Evolutionary conservation across 192 early-diverging fungal genomes (phyloP).

Genomic region (Geosiphon pyriformis): DNA sequence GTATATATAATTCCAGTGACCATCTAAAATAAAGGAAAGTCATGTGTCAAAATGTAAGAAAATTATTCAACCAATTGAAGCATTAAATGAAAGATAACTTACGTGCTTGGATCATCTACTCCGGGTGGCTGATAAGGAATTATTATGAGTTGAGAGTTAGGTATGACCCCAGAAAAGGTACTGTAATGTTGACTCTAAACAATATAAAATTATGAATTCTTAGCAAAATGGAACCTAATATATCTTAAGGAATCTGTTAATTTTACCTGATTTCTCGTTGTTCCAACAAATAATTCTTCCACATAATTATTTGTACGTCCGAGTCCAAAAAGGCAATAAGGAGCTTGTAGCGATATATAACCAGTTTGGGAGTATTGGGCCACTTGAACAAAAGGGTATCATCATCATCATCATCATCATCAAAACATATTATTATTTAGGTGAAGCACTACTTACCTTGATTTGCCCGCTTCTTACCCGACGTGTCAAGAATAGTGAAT

Average conservation of each 20-base stretch:
- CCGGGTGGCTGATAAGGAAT: slow-evolving; percentile 64
- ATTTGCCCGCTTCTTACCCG: slow-evolving; percentile 69
- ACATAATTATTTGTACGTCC: slow-evolving; percentile 96
- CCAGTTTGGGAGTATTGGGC: slow-evolving; percentile 75
- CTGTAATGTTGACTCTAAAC: slow-evolving; percentile 44
- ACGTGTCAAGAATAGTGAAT: slow-evolving; percentile 76
- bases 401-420: too few relatives aligned
- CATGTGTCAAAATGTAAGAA: not conserved
- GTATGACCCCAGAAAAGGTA: slow-evolving; percentile 80
- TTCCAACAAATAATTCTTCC: slow-evolving; percentile 86
- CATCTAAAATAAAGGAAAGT: slow-evolving; percentile 47
- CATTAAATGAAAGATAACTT: slow-evolving; percentile 17
- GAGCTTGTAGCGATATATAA: slow-evolving; percentile 69
- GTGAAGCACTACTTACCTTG: too few relatives aligned
- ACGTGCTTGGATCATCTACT: slow-evolving; percentile 40
- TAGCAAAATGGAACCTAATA: not conserved
- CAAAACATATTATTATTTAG: too few relatives aligned
- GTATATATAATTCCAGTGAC: slow-evolving; percentile 86
- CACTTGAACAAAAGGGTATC: too few relatives aligned
- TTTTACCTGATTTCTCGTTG: slow-evolving; percentile 54
- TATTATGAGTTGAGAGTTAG: slow-evolving; percentile 87
- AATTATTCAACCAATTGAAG: not conserved
- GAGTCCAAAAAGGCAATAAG: slow-evolving; percentile 81
- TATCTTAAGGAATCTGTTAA: slow-evolving; percentile 11
- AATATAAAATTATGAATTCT: not conserved